phyloP scores from a whole-genome alignment of 768 basidiomycete species.

The Pulveroboletus sp. region DNA sequence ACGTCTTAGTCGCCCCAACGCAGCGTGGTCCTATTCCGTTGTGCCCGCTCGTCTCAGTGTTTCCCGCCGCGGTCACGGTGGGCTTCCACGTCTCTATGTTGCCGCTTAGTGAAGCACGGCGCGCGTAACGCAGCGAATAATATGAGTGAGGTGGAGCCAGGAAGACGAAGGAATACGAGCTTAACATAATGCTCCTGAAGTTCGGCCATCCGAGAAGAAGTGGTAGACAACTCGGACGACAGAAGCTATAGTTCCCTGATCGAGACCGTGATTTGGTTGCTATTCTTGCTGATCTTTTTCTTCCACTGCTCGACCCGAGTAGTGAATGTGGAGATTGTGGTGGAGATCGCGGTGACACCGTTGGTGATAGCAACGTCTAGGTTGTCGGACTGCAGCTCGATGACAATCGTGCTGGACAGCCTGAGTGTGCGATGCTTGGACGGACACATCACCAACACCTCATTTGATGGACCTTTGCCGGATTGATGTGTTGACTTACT shows the following conservation, averaged over 20 bases:
- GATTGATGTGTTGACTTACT: conserved; percentile 3
- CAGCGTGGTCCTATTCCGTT: no score
- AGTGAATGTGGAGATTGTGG: neutral
- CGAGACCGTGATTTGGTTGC: neutral
- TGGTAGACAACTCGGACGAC: neutral
- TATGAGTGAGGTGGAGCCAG: no score
- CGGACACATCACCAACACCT: conserved; percentile 12
- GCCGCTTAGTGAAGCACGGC: no score
- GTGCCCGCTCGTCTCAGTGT: no score
- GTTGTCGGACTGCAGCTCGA: conserved; percentile 25
- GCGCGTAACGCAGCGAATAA: no score
- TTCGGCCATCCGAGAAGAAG: neutral
- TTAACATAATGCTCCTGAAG: neutral
- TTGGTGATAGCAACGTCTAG: neutral
- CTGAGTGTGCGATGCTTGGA: conserved; percentile 23
- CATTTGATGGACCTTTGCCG: conserved; percentile 5
- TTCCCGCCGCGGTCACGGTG: no score
- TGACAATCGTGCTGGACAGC: conserved; percentile 72
- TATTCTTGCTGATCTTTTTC: neutral
- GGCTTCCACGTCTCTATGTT: no score
- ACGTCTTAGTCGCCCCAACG: no score
- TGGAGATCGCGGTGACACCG: neutral
- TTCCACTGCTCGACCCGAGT: conserved; percentile 2
- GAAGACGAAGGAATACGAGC: no score
- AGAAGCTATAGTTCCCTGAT: conserved; percentile 5